Base-by-base conservation (phyloP, 2,329 filamentous ascomycete genomes). In the Diplodia intermedia region DNA sequence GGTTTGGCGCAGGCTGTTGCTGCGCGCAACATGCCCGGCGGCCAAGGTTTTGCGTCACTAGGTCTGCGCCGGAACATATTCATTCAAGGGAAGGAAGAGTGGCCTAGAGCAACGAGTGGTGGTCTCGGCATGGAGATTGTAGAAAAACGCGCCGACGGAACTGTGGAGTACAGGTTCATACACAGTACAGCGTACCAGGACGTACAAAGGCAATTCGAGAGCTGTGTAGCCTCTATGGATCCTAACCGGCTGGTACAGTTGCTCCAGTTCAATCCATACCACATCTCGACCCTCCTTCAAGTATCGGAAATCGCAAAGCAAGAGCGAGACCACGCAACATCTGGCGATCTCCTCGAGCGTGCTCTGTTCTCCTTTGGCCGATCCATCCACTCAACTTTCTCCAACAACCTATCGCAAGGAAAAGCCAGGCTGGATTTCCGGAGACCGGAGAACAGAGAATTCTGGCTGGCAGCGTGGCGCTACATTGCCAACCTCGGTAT, bases 291-390 rank as follows among this genome's bases (percentile, higher is more conserved):
- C 2, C 86, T 98, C n/a, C 88, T 98, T 26, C 94, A 97, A 77
- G 93, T 97, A 33, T 96, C 92, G 70, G 92, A 93, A 76, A 91
- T 98, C 61, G 93, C 93, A 14, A 94, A 95, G 77, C 91, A 97
- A 72, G 93, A 97, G 75, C 89, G 93, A 65, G 95, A 98, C 75
- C 90, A 93, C 77, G 88, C 94, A 0, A 87, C 95, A 4, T 90
- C 94, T 0, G 90, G 92, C 3, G 94, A 98, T 74, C 86, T 98
- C 1, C 88, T 96, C 66, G 94, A 98, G 80, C 88, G 95, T 55
- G 94, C 94, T 0, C 85, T 99, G 6, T 98, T 97, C 81, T 91
- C 92, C 0, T 94, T 98, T 76, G 95, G 94, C n/a, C 88, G 94
- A 47, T 91, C 93, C 3, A 89, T 93, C 0, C 89, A 95, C 69